Evolutionary conservation across 2,329 filamentous ascomycete genomes (phyloP).

Genomic region (Mariannaea elegans): DNA sequence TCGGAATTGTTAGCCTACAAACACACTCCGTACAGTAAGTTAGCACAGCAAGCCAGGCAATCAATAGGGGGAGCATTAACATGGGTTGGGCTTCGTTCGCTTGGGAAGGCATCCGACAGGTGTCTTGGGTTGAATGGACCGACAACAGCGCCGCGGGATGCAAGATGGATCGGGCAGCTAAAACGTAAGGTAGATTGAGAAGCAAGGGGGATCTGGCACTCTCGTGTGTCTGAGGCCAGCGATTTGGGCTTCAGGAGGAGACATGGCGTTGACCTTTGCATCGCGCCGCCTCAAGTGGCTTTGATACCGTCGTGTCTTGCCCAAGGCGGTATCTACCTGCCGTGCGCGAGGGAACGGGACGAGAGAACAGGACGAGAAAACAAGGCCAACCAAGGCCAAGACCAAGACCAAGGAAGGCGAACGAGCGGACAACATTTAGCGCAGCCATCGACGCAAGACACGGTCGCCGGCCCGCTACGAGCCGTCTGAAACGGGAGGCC

Average conservation of each 20-base stretch:
- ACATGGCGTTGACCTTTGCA: constrained; percentile 6
- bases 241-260: neutral
- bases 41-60: too few relatives aligned
- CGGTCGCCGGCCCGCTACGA: constrained; percentile 2
- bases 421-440: constrained; percentile 4
- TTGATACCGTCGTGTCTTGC: neutral
- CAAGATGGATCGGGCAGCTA: constrained; percentile 20
- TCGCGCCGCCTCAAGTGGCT: constrained; percentile 4
- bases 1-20: too few relatives aligned
- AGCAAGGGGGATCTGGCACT: neutral
- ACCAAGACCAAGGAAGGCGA: neutral
- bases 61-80: too few relatives aligned
- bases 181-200: constrained; percentile 1
- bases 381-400: neutral
- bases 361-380: constrained; percentile 15
- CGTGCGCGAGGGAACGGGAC: too few relatives aligned
- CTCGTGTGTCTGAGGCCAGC: neutral
- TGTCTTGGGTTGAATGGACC: neutral
- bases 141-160: neutral
- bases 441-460: neutral
- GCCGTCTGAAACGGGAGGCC: constrained; percentile 14
- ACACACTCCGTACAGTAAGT: too few relatives aligned
- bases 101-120: neutral
- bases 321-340: too few relatives aligned
- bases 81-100: neutral